phyloP scores from a whole-genome alignment of 2,329 filamentous ascomycete genomes.

The Trichoderma citrinoviride region DNA sequence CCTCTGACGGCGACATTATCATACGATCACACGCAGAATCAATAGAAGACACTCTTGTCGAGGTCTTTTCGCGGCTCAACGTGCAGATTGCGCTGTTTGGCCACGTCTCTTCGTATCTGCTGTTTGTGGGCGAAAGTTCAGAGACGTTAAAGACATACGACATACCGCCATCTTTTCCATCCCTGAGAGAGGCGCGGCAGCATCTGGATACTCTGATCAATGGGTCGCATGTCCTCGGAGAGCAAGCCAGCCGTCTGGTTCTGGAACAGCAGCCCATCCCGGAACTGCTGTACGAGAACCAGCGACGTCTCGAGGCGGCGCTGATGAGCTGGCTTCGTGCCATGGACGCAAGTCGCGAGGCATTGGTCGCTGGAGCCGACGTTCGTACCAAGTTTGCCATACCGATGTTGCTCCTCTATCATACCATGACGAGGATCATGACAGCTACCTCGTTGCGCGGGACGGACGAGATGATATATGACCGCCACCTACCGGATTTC shows the following conservation, averaged over 20 bases:
- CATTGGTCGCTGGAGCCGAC: neutral
- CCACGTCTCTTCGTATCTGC: slow-evolving; percentile 26
- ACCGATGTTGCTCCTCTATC: slow-evolving; percentile 15
- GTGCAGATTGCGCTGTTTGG: slow-evolving; percentile 32
- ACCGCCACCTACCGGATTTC: slow-evolving; percentile 1
- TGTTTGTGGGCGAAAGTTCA: slow-evolving; percentile 9
- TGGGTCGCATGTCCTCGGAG: neutral
- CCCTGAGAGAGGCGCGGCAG: slow-evolving; percentile 4
- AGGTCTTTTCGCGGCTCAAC: slow-evolving; percentile 31
- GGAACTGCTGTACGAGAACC: neutral
- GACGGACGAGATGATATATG: slow-evolving; percentile 20
- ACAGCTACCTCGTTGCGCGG: slow-evolving; percentile 14
- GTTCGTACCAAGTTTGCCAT: neutral
- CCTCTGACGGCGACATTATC: slow-evolving; percentile 10
- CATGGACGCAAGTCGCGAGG: neutral
- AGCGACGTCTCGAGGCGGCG: neutral
- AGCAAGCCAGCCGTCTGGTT: neutral
- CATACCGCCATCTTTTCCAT: slow-evolving; percentile 9
- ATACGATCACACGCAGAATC: slow-evolving; percentile 13
- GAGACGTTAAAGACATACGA: slow-evolving; percentile 22
- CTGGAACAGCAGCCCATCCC: neutral
- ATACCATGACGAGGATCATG: slow-evolving; percentile 21
- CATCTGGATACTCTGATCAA: slow-evolving; percentile 18
- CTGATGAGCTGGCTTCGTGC: neutral
- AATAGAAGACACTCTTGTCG: slow-evolving; percentile 25